Evolutionary conservation across 2,329 filamentous ascomycete species (phyloP), one percentile per base, ranked within the genome.

Genomic region (Paramyrothecium sp.): DNA sequence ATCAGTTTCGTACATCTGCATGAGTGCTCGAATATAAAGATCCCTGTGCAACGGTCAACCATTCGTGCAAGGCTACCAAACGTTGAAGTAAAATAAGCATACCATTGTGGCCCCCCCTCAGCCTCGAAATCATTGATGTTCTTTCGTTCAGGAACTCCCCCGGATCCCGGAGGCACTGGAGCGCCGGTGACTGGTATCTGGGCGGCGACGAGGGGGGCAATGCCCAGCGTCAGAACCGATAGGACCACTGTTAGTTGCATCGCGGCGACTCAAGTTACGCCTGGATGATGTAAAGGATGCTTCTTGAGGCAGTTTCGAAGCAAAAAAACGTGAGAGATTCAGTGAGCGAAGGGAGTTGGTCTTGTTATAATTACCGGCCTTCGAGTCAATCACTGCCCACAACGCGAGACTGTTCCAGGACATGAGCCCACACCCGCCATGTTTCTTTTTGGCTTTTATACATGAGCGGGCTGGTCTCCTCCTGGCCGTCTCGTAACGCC

Each of bases 81-180:
- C 33, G 33, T 38, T 16, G 10, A 38, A 16, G 10, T 16, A 16
- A 38, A 38, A 8, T 33, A 20, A 41, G 56, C 68, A 63, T 67
- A 81, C 79, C 80, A 81, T 61, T 76, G 69, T 8, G 77, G 71
- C 2, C 78, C 78, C 34, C 71, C 72, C 48, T 70, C 63, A 19
- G 68, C 59, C 51, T 76, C 72, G 10, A 85, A 64, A 5, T 74
- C 71, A 61, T 81, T 79, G 60, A 85, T 79, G 58, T 80, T 78
- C 57, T 70, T 69, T 54, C 82, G 75, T 47, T 69, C 56, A 7
- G 82, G 82, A 23, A 75, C 71, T 52, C 74, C 70, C 3, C 75
- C 74, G 16, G 75, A 76, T 20, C 58, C 49, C n/a, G 51, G 33
- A 58, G 75, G 67, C 56, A 79, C 69, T 19, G 65, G 62, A 48